phyloP scores from a whole-genome alignment of 345 rosid species.

The Linum trigynum region DNA sequence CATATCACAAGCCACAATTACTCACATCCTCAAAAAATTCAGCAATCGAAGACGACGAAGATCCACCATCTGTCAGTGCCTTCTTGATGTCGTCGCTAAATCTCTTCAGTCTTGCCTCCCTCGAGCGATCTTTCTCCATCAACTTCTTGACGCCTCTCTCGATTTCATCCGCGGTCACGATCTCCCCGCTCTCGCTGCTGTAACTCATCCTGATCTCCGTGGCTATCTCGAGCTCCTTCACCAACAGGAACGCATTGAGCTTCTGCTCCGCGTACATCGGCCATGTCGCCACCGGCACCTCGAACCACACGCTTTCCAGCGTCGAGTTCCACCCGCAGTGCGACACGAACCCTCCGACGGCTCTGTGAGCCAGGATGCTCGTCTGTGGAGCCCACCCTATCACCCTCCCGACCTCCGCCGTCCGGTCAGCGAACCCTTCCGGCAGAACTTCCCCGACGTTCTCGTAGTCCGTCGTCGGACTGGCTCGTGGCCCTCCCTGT shows the following conservation, averaged over 20 bases:
- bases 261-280: slow-evolving; percentile 15
- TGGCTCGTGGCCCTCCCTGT: neutral
- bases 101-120: slow-evolving; percentile 1
- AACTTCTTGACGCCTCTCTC: slow-evolving; percentile 10
- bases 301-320: neutral
- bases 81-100: slow-evolving; percentile 2
- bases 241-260: slow-evolving; percentile 8
- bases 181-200: neutral
- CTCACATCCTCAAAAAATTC: no score
- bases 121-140: slow-evolving; percentile 5
- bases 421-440: neutral
- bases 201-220: slow-evolving; percentile 15
- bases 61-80: slow-evolving; percentile 8
- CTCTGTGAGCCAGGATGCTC: slow-evolving; percentile 2
- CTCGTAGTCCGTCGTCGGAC: neutral
- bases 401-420: slow-evolving; percentile 4
- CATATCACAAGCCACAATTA: no score
- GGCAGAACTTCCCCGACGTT: neutral
- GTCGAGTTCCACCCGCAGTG: no score
- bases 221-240: slow-evolving; percentile 11
- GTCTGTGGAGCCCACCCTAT: slow-evolving; percentile 20
- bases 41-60: slow-evolving; percentile 1
- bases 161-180: slow-evolving; percentile 5
- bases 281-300: slow-evolving; percentile 13
- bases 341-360: neutral